Evolutionary conservation across 768 basidiomycete species (phyloP), one percentile per base, ranked within the genome.

Genomic region (Pulveroboletus sp.): DNA sequence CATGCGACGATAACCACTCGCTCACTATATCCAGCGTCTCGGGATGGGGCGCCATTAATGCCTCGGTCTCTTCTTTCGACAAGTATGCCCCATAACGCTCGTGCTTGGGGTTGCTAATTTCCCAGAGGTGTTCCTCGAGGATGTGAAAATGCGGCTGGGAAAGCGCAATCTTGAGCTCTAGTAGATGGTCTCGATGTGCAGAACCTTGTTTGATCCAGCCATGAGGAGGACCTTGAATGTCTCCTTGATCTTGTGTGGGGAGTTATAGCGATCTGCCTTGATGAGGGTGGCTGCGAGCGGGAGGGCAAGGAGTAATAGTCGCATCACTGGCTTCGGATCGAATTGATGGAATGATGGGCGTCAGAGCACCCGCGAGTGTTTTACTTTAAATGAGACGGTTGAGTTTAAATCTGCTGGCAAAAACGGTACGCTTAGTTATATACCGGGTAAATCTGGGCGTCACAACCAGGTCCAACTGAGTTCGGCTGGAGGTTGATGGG

Each of bases 21-120:
- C 78, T 71, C 30, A 89, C 84, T 5, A 71, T 60, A 31, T 73
- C 61, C 14, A 85, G 51, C 43, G 78, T 82, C 43, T 76, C 72
- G 0, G 71, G 69, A 55, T 76, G 73, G 3, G 86, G 87, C 17
- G 79, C 73, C 45, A 86, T 75, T 39, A 86, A 69, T 2, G 60
- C 71, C 39, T 86, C 83, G 3, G 83, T 81, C 54, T 88, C 78
- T 47, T 77, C 79, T 64, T 83, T 84, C 49, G 83, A 76, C 36
- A 89, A 65, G 60, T 81, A 72, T 17, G 72, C 68, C 1, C 80
- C 81, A 57, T 82, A 83, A 32, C 77, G 77, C 27, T 61, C 53
- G 49, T 83, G 80, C 39, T 63, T 64, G 0, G 82, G 82, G 58
- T 83, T 71, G 57, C 80, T 81, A n/a, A 82, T 70, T 62, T 82